A percentile compares a stretch with the other conserved stretches of the same genome.
phyloP scores from a whole-genome alignment of 352 stramenopile species.

The Pythium volutum region DNA sequence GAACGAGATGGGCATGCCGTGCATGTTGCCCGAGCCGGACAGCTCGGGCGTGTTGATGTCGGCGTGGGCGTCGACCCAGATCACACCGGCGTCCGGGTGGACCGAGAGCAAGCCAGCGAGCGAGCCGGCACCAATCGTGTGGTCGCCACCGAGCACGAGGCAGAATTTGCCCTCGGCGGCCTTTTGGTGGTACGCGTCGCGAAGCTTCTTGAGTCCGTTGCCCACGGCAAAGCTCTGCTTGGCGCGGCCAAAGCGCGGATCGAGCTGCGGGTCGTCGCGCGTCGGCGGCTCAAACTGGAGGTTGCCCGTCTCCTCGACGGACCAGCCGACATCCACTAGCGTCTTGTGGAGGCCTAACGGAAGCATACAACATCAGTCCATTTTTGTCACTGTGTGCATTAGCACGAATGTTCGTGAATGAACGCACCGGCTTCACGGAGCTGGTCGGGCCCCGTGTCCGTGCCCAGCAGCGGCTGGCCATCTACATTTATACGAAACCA shows the following conservation, averaged over 20 bases:
- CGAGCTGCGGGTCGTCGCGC: constrained; percentile 55
- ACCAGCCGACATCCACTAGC: constrained; percentile 80
- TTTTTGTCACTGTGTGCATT: too few species aligned
- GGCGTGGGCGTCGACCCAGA: constrained; percentile 98
- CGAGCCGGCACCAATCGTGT: constrained; percentile 93
- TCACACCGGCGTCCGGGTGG: constrained; percentile 91
- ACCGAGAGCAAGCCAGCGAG: constrained; percentile 90
- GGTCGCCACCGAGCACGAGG: constrained; percentile 95
- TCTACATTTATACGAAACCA: constrained; percentile 33
- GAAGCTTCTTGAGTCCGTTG: constrained; percentile 78
- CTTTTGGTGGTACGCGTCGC: constrained; percentile 84
- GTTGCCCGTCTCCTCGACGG: constrained; percentile 84
- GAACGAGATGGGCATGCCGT: constrained; percentile 97
- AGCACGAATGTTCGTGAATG: too few species aligned
- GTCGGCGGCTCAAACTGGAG: constrained; percentile 57
- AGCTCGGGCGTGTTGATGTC: constrained; percentile 96
- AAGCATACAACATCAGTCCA: not conserved
- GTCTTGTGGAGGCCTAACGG: constrained; percentile 62
- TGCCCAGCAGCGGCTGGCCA: constrained; percentile 77
- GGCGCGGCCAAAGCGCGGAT: constrained; percentile 60
- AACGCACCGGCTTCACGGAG: constrained; percentile 56
- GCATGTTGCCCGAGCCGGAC: constrained; percentile 95
- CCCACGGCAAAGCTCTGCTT: constrained; percentile 87
- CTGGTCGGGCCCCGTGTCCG: constrained; percentile 70
- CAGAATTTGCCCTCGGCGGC: constrained; percentile 91